Evolutionary conservation across 257 asterid genomes (phyloP).

Genomic region (Gardenia jasminoides): DNA sequence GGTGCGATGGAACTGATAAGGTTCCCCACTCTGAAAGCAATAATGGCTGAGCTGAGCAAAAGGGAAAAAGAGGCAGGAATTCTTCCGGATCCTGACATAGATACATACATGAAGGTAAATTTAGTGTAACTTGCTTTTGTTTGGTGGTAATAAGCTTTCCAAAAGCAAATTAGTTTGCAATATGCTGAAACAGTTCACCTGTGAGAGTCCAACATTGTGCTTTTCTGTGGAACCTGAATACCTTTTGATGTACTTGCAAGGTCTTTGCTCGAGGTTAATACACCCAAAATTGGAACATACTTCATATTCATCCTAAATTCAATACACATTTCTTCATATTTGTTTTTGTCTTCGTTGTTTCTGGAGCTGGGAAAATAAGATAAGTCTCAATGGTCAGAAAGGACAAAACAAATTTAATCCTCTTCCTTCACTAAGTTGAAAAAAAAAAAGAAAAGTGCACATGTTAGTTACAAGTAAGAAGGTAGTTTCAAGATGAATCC

Average conservation of each 20-base stretch:
- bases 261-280: no score
- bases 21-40: conserved; percentile 31
- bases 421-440: no score
- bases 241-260: background rate
- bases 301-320: no score
- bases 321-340: background rate
- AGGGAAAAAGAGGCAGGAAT: conserved; percentile 64
- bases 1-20: background rate
- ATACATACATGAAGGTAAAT: conserved; percentile 68
- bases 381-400: background rate
- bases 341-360: no score
- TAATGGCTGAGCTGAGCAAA: conserved; percentile 56
- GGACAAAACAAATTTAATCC: background rate
- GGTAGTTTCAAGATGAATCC: background rate
- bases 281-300: background rate
- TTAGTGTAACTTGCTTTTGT: background rate
- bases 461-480: background rate
- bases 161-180: background rate
- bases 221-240: background rate
- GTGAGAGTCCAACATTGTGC: background rate
- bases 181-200: background rate
- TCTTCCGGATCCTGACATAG: conserved; percentile 71
- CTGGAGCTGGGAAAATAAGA: background rate
- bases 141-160: background rate
- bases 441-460: background rate